Conservation (phyloP, 208 protist species). For the Leishmania arabica region DNA sequence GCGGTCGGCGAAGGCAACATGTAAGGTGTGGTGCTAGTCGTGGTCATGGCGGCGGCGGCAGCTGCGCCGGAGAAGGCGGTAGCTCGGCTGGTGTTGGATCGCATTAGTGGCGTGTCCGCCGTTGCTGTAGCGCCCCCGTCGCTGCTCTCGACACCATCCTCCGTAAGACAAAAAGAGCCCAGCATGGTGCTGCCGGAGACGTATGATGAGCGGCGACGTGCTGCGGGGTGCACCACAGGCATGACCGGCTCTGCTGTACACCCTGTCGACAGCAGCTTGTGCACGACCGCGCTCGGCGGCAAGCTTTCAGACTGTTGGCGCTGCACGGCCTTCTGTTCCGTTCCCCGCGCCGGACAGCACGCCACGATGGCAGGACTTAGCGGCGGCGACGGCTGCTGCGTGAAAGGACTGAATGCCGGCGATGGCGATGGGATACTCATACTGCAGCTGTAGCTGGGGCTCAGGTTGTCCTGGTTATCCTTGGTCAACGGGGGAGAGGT, state of each 20-base stretch:
- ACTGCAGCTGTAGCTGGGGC: background rate
- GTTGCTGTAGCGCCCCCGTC: slow-evolving; percentile 2
- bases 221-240: background rate
- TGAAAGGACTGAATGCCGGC: background rate
- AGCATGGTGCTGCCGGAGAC: background rate
- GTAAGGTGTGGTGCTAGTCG: background rate
- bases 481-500: background rate
- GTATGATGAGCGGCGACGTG: background rate
- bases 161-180: background rate
- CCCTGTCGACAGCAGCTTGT: background rate
- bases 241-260: background rate
- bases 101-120: background rate
- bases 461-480: background rate
- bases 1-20: background rate
- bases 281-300: background rate
- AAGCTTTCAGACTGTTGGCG: background rate
- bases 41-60: background rate
- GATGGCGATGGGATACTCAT: background rate
- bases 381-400: background rate
- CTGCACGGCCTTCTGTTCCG: background rate
- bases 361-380: background rate
- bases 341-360: background rate
- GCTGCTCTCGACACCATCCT: background rate
- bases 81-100: background rate
- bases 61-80: background rate